Evolutionary conservation across 805 yeast species (phyloP).

Genomic region (Metschnikowia lochheadii): DNA sequence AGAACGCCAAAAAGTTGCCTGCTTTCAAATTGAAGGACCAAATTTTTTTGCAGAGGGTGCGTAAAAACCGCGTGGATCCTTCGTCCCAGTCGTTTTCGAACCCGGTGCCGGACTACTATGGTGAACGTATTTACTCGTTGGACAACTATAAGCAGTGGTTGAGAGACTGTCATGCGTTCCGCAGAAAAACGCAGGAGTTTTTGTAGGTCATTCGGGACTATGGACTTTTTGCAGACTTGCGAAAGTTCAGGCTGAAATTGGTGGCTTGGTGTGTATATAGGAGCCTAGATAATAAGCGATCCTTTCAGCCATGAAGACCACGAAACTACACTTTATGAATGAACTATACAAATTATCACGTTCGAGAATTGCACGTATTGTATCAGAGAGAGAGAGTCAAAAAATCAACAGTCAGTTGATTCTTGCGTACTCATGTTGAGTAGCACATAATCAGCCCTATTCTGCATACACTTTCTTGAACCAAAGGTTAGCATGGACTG

Average conservation of each 20-base stretch:
- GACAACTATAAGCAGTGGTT: conserved; percentile 92
- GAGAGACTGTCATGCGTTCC: conserved; percentile 88
- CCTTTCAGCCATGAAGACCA: too few relatives aligned
- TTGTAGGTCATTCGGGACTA: conserved; percentile 29
- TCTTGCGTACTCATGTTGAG: too few relatives aligned
- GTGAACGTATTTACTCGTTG: conserved; percentile 87
- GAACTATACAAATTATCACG: too few relatives aligned
- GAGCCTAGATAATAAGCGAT: background rate
- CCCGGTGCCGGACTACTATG: conserved; percentile 98
- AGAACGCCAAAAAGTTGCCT: conserved; percentile 43
- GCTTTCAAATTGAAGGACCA: conserved; percentile 61
- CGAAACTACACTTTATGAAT: too few relatives aligned
- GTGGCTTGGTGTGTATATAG: background rate
- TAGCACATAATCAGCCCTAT: too few relatives aligned
- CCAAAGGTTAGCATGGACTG: too few relatives aligned
- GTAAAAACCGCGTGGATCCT: conserved; percentile 85
- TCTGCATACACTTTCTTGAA: too few relatives aligned
- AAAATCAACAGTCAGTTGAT: too few relatives aligned
- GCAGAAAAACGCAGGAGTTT: conserved; percentile 75
- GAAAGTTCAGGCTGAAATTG: background rate
- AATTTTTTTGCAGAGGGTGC: conserved; percentile 68
- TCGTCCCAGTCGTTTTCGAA: conserved; percentile 83
- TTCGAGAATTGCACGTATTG: too few relatives aligned
- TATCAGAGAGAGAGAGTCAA: too few relatives aligned
- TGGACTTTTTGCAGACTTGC: background rate